phyloP scores from a whole-genome alignment of 495 filamentous ascomycete species.

The Apiosordaria backusii region DNA sequence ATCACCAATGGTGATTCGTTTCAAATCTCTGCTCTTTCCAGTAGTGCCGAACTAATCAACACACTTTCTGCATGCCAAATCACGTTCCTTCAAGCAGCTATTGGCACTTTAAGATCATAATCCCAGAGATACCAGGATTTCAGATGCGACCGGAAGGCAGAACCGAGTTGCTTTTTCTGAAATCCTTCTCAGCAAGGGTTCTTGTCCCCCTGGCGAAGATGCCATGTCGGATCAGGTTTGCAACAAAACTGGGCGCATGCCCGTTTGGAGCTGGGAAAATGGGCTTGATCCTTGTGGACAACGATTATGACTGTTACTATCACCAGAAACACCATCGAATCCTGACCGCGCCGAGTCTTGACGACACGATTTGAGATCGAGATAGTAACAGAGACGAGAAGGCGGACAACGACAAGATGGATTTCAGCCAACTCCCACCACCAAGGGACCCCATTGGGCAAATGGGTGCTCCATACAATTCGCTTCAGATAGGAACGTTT shows the following conservation, averaged over 20 bases:
- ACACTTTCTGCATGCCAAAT: not conserved
- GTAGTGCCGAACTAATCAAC: not conserved
- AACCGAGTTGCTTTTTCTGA: not conserved
- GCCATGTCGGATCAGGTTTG: not conserved
- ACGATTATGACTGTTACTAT: not conserved
- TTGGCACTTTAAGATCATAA: not conserved
- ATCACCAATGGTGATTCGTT: not conserved
- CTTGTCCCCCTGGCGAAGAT: not conserved
- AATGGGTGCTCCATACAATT: conserved; percentile 7
- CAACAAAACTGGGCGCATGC: not conserved
- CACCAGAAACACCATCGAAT: not conserved
- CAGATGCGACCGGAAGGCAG: not conserved
- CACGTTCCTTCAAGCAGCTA: not conserved
- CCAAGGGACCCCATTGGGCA: not conserved
- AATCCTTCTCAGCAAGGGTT: not conserved
- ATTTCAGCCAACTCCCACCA: not conserved
- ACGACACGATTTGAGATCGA: not conserved
- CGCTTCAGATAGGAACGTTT: conserved; percentile 9
- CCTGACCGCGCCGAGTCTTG: not conserved
- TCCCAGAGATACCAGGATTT: not conserved
- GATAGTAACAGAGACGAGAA: not conserved
- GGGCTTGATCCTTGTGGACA: not conserved
- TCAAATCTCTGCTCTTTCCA: not conserved
- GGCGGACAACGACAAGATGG: not conserved
- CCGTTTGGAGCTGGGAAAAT: not conserved